These are phyloP conservation scores for Eimeria maxima DNA, from an alignment of 169 alveolate genomes.

Conservation along the genomic window DNA sequence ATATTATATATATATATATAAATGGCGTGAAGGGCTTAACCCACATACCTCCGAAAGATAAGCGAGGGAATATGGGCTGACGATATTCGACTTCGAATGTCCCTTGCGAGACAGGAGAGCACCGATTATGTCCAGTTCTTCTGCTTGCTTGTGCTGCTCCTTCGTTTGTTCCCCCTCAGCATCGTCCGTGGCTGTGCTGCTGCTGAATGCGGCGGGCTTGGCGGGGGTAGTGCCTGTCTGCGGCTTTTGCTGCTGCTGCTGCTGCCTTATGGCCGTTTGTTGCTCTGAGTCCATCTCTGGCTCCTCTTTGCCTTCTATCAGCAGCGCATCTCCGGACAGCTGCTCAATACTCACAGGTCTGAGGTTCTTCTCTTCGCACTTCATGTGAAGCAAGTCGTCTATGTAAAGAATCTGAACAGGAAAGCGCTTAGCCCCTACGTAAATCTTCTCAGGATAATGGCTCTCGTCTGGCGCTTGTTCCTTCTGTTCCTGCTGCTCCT, in stretches of 20 bases:
- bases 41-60: too few species aligned
- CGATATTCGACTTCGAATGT: not conserved
- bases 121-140: not conserved
- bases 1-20: too few species aligned
- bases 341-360: not conserved
- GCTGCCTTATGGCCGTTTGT: not conserved
- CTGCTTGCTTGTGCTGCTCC: not conserved
- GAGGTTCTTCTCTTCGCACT: not conserved
- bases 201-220: not conserved
- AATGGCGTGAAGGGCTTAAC: not conserved
- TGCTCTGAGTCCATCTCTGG: not conserved
- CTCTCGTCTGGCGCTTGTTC: not conserved
- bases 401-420: slow-evolving; percentile 76
- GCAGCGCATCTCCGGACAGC: slow-evolving; percentile 35
- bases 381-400: slow-evolving; percentile 39
- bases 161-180: not conserved
- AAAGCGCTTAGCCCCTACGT: slow-evolving; percentile 82
- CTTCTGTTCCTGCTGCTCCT: not conserved
- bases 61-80: too few species aligned
- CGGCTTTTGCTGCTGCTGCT: slow-evolving; percentile 21
- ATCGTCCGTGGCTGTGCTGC: slow-evolving; percentile 32
- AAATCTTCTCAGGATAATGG: slow-evolving; percentile 49
- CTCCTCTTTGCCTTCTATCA: slow-evolving; percentile 47
- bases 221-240: not conserved
- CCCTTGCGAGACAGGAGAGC: not conserved